Evolutionary conservation across 352 stramenopile species (phyloP), one percentile per base, ranked within the genome.

Genomic region (Globisporangium rhizosaccharum): DNA sequence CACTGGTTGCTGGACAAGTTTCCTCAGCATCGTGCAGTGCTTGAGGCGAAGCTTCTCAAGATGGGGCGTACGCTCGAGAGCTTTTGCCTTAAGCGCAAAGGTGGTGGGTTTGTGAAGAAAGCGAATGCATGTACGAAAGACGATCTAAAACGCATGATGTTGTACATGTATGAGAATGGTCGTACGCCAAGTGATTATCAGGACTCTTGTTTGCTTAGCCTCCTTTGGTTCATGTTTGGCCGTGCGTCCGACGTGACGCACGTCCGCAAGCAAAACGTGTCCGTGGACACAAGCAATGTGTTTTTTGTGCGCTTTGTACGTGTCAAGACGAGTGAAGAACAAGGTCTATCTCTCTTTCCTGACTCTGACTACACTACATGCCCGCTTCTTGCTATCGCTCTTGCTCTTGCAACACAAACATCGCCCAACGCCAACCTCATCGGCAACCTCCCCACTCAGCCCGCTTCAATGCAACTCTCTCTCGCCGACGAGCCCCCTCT

Each of bases 201-300:
- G 2, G 45, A 50, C 15, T n/a, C 11, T 0, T 51, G n/a, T 17
- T 15, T 51, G n/a, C 45, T 51, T 12, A 15, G n/a, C 1, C n/a
- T 51, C 18, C 45, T 51, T 0, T 51, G 45, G 45, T 51, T 33
- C 45, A 51, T 51, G 45, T 51, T 51, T 15, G 45, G n/a, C 4
- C 45, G 45, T 3, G 45, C 45, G n/a, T 30, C 4, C 18, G 45
- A 28, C 33, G 18, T 51, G n/a, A 51, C n/a, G 18, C 45, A 51
- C 14, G n/a, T 30, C 8, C n/a, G 45, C 5, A 30, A 50, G n/a
- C 45, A 51, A 15, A 51, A 30, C 2, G 28, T 33, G 28, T 33
- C 28, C 2, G 28, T 2, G 28, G 28, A 33, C 1, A 1, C 28
- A 2, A 9, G n/a, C 0, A 23, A 28, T 30, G 45, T 51, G 45